Evolutionary conservation across 2,329 filamentous ascomycete species (phyloP).

Genomic region (Diaporthe velutina): DNA sequence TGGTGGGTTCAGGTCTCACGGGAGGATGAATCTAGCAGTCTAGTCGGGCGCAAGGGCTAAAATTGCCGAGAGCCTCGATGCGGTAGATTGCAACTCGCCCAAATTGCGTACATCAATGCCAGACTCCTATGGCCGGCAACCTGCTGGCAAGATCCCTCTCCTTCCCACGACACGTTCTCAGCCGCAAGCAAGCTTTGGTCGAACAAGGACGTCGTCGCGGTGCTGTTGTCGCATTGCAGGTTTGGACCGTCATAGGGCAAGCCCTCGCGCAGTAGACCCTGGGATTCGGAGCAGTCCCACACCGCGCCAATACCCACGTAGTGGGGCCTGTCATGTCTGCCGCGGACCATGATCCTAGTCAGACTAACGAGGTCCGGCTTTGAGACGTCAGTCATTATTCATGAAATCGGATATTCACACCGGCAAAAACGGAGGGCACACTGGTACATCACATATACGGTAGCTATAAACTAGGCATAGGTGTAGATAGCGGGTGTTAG

Average conservation of each 20-base stretch:
- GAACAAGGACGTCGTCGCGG: not conserved
- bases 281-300: not conserved
- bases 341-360: slow-evolving; percentile 12
- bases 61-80: slow-evolving; percentile 29
- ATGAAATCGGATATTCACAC: too few relatives aligned
- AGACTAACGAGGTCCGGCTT: not conserved
- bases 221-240: not conserved
- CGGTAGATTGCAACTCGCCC: slow-evolving; percentile 18
- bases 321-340: slow-evolving; percentile 11
- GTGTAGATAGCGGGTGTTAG: too few relatives aligned
- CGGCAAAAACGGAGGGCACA: too few relatives aligned
- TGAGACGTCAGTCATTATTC: not conserved
- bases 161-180: not conserved
- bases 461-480: too few relatives aligned
- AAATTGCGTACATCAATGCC: not conserved
- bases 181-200: not conserved
- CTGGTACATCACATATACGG: too few relatives aligned
- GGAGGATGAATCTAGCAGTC: slow-evolving; percentile 14
- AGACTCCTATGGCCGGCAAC: not conserved
- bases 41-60: slow-evolving; percentile 20
- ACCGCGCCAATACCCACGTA: slow-evolving; percentile 12
- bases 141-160: not conserved
- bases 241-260: not conserved
- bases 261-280: slow-evolving; percentile 10
- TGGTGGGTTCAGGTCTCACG: slow-evolving; percentile 27